Evolutionary conservation across 1,284 basidiomycete genomes (phyloP).

Genomic region (Ceratobasidium sp.): DNA sequence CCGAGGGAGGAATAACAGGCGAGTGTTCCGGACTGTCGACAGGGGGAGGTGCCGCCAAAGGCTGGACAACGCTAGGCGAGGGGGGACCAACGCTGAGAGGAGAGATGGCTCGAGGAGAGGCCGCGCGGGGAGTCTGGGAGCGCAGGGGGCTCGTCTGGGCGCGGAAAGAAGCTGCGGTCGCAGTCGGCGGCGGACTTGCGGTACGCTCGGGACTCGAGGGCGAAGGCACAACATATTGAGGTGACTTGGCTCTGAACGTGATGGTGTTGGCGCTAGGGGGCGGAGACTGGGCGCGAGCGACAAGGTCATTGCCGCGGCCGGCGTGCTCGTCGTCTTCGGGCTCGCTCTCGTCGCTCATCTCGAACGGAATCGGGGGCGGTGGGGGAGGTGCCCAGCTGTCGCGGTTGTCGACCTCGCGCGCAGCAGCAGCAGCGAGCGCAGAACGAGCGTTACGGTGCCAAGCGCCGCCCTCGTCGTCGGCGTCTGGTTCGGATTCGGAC

Average conservation of each 20-base stretch:
- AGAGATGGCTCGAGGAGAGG: constrained; percentile 20
- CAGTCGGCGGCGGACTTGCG: constrained; percentile 35
- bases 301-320: constrained; percentile 22
- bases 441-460: constrained; percentile 76
- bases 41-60: neutral
- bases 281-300: constrained; percentile 39
- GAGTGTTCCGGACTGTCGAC: constrained; percentile 21
- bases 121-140: constrained; percentile 29
- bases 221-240: constrained; percentile 29
- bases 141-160: constrained; percentile 27
- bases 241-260: constrained; percentile 28
- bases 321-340: constrained; percentile 66
- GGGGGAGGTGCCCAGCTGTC: constrained; percentile 58
- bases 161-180: constrained; percentile 32
- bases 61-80: neutral
- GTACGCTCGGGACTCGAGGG: constrained; percentile 29
- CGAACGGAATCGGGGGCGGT: constrained; percentile 78
- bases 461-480: constrained; percentile 63
- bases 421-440: constrained; percentile 67
- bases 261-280: constrained; percentile 3
- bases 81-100: constrained; percentile 11
- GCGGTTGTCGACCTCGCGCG: constrained; percentile 9
- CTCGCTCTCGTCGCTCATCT: constrained; percentile 85
- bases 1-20: constrained; percentile 24
- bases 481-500: constrained; percentile 67